Evolutionary conservation across 192 early-diverging fungal species (phyloP).

Genomic region (Coemansia sp.): DNA sequence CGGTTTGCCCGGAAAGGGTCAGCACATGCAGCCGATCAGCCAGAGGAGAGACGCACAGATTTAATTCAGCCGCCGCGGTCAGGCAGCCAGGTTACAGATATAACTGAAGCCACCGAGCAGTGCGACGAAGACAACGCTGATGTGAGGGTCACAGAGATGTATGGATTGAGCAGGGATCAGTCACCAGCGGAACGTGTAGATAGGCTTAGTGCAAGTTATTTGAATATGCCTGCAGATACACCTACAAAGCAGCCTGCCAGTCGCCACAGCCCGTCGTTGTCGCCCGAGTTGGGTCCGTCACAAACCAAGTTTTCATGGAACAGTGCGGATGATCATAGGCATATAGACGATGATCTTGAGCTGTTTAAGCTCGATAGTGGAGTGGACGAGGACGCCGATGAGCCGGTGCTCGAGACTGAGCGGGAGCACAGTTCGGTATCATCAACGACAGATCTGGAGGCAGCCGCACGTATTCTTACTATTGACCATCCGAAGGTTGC

Average conservation of each 20-base stretch:
- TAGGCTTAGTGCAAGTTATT: not conserved
- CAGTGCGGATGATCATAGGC: not conserved
- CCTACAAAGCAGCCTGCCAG: not conserved
- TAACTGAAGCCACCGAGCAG: not conserved
- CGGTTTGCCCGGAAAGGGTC: constrained; percentile 13
- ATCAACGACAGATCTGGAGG: not conserved
- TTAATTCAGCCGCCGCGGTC: not conserved
- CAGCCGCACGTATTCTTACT: not conserved
- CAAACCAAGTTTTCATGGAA: not conserved
- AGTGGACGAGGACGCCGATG: constrained; percentile 5
- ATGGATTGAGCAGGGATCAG: not conserved
- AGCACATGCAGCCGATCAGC: not conserved
- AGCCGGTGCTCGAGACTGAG: not conserved
- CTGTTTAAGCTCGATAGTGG: constrained; percentile 4
- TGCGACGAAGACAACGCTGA: not conserved
- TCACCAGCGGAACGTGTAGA: not conserved
- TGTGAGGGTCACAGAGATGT: not conserved
- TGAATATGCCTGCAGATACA: not conserved
- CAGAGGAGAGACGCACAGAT: not conserved
- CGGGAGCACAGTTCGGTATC: not conserved
- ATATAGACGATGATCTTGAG: not conserved
- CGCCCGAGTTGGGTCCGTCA: constrained; percentile 5
- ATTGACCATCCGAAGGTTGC: not conserved
- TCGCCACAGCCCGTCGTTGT: not conserved
- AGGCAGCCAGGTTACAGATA: not conserved